These are phyloP conservation scores for Coemansia guatemalensis DNA, from an alignment of 192 early-diverging fungal genomes.

Conservation along the genomic window DNA sequence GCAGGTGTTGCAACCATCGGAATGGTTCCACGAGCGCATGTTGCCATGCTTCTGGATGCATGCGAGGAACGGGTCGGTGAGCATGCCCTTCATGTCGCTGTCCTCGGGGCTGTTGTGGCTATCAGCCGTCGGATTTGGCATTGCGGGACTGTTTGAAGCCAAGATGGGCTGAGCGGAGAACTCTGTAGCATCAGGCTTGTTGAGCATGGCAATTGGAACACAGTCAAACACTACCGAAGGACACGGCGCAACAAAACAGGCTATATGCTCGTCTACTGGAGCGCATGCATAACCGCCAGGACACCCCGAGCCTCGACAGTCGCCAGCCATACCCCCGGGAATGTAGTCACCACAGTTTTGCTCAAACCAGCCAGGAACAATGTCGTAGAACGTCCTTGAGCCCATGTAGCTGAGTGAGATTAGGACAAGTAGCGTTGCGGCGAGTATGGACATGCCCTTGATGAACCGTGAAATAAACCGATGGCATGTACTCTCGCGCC, in stretches of 20 bases:
- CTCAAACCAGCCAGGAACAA: no score
- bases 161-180: conserved; percentile 13
- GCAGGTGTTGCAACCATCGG: conserved; percentile 39
- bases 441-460: no score
- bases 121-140: not conserved
- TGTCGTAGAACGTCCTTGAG: no score
- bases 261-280: conserved; percentile 17
- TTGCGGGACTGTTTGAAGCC: conserved; percentile 1
- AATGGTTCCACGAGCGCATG: conserved; percentile 28
- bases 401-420: no score
- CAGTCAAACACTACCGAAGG: conserved; percentile 32
- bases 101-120: not conserved
- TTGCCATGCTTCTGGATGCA: conserved; percentile 39
- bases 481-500: no score
- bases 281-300: conserved; percentile 25
- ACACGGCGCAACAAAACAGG: conserved; percentile 38
- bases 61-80: conserved; percentile 30
- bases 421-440: no score
- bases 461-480: no score
- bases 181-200: conserved; percentile 22
- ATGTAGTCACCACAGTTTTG: no score
- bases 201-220: conserved; percentile 22
- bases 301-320: conserved; percentile 45
- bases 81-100: conserved; percentile 9
- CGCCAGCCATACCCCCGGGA: not conserved